Conservation (phyloP, 176 grass and related monocot species). For the Eremochloa ophiuroides region DNA sequence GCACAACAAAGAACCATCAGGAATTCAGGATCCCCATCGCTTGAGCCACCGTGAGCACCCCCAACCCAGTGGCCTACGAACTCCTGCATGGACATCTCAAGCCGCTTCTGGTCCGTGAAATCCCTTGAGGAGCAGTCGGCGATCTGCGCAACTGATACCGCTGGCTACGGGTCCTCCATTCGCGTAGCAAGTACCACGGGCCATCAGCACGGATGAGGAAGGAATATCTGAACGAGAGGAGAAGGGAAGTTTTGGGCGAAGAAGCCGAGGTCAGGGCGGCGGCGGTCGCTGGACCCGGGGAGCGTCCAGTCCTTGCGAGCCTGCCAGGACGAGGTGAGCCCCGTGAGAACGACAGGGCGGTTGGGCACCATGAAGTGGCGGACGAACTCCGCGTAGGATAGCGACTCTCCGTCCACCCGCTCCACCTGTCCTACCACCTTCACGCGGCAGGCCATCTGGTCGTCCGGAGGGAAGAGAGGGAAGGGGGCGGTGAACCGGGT, state of each 20-base stretch:
- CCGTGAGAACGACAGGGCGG: slow-evolving; percentile 73
- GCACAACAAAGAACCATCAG: slow-evolving; percentile 42
- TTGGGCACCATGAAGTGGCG: slow-evolving; percentile 66
- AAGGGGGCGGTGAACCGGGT: no score
- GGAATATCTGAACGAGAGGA: slow-evolving; percentile 41
- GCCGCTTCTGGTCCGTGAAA: slow-evolving; percentile 71
- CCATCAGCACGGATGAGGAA: neutral
- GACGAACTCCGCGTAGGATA: slow-evolving; percentile 69
- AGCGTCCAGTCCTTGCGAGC: slow-evolving; percentile 57
- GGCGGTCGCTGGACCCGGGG: neutral
- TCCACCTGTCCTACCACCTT: slow-evolving; percentile 73
- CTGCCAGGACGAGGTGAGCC: slow-evolving; percentile 65
- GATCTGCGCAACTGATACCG: slow-evolving; percentile 42
- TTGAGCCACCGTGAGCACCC: slow-evolving; percentile 10
- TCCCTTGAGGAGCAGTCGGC: slow-evolving; percentile 70
- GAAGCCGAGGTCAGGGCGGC: slow-evolving; percentile 44
- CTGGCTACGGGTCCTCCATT: neutral
- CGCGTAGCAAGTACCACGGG: neutral
- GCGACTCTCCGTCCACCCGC: slow-evolving; percentile 47
- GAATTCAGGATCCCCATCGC: slow-evolving; percentile 1
- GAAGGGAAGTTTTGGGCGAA: slow-evolving; percentile 40
- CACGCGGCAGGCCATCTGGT: slow-evolving; percentile 26
- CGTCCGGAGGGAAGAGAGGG: neutral
- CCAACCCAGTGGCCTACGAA: slow-evolving; percentile 55
- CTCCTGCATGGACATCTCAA: slow-evolving; percentile 78